Percentiles rank a stretch among this genome's conserved stretches.
Evolutionary conservation across 495 filamentous ascomycete genomes (phyloP).

Genomic region (Aspergillus indologenus): DNA sequence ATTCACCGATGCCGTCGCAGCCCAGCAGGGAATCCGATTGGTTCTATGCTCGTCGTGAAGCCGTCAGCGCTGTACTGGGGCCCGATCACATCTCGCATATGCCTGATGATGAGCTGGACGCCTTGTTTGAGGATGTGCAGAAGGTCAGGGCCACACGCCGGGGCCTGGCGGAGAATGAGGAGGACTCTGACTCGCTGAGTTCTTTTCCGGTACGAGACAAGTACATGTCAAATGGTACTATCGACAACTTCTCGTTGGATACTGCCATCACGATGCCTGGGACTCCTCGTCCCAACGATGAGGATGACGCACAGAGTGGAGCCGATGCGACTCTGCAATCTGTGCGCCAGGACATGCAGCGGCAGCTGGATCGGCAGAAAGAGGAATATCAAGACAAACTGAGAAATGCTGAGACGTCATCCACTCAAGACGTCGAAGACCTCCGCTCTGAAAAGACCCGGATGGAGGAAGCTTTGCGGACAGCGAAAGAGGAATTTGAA

Average conservation of each 20-base stretch:
- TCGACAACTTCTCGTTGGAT: constrained; percentile 96
- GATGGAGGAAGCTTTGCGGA: constrained; percentile 80
- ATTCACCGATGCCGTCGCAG: constrained; percentile 71
- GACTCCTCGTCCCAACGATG: constrained; percentile 71
- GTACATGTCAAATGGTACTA: constrained; percentile 90
- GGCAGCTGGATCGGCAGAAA: constrained; percentile 81
- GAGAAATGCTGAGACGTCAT: constrained; percentile 67
- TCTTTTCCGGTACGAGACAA: constrained; percentile 91
- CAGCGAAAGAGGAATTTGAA: constrained; percentile 84
- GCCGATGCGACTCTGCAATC: constrained; percentile 66
- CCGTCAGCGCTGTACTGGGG: constrained; percentile 85
- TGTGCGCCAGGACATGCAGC: constrained; percentile 83
- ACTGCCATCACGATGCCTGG: constrained; percentile 92
- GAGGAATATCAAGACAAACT: constrained; percentile 75
- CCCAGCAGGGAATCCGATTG: constrained; percentile 84
- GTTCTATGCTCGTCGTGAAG: constrained; percentile 91
- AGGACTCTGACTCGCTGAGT: constrained; percentile 84
- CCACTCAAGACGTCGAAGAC: constrained; percentile 78
- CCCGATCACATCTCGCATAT: constrained; percentile 83
- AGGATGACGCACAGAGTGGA: constrained; percentile 56
- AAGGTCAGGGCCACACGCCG: constrained; percentile 78
- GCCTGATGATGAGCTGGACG: constrained; percentile 91
- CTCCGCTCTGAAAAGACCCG: constrained; percentile 77
- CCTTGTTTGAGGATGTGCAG: constrained; percentile 94
- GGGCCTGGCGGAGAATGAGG: constrained; percentile 67